A percentile compares a stretch with the other conserved stretches of the same genome.
These are phyloP conservation scores for Solanum appendiculatum DNA, from an alignment of 257 asterid species.

Conservation along the genomic window DNA sequence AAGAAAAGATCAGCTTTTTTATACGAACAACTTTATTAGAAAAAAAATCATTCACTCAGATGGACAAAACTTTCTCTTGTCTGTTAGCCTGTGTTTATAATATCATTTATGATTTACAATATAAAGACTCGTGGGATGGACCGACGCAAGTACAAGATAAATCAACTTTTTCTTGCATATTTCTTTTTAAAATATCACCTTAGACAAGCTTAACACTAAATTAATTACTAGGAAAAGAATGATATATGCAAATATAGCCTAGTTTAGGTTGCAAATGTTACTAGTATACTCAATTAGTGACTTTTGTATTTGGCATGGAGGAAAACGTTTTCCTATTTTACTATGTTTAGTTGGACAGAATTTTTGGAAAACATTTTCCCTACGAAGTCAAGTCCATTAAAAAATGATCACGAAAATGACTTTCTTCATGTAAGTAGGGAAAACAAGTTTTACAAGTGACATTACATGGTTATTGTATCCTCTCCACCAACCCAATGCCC, in stretches of 20 bases:
- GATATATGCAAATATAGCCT: not conserved
- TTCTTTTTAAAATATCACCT: not conserved
- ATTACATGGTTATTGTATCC: too few relatives aligned
- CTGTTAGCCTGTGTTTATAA: not conserved
- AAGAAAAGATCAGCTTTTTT: not conserved
- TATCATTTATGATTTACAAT: not conserved
- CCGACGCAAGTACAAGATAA: not conserved
- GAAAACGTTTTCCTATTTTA: too few relatives aligned
- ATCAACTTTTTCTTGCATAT: not conserved
- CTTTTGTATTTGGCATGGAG: not conserved
- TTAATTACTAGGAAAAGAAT: not conserved
- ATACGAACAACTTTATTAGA: not conserved
- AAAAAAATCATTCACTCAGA: not conserved
- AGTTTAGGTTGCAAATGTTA: not conserved
- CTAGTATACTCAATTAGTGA: not conserved
- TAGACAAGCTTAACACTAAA: not conserved
- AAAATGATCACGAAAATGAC: too few relatives aligned
- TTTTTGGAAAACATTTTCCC: too few relatives aligned
- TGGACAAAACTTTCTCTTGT: not conserved
- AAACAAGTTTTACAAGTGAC: not conserved
- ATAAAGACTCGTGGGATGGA: not conserved
- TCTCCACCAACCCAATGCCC: not conserved
- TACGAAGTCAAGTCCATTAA: too few relatives aligned
- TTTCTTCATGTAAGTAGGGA: too few relatives aligned
- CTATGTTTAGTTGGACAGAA: too few relatives aligned